Base-by-base conservation (phyloP, 2,329 filamentous ascomycete genomes). In the Ilyonectria destructans region DNA sequence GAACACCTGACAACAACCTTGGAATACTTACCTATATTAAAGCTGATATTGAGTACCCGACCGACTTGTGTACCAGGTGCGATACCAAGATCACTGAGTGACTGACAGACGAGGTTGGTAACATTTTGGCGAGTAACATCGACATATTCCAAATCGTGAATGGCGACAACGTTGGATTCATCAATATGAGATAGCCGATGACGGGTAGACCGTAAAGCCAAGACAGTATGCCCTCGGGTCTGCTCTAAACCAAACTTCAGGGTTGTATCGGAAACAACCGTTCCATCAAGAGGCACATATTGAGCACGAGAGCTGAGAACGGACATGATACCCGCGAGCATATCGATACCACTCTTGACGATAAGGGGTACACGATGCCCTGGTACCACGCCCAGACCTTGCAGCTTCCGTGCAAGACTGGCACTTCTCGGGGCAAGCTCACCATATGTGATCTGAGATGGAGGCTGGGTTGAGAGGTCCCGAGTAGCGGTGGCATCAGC, bases 241-340 rank as follows among this genome's bases (percentile, higher is more conserved):
- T 89, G 83, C 13, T 80, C 74, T 55, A 89, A 79, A 46, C 88
- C 86, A 68, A 87, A 84, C 12, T 79, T 77, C 5, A 90, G 78
- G 1, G 85, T 84, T 35, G 80, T 80, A 48, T 86, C 84, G 0
- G 86, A 80, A 13, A 86, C 84, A 19, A 88, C 82, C 6, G 85
- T 85, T n/a, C 88, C 88, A 68, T 90, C 88, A 1, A 90, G 81
- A 3, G 88, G 88, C 7, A 90, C 84, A 72, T 90, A 90, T 67
- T 90, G 87, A 23, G 85, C 88, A 13, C 88, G 87, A 49, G 84
- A 85, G 48, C 86, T 86, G 19, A 90, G 75, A 13, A 89, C 80
- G 1, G 87, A 87, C 43, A 88, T 77, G 48, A 90, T 88, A 26
- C 85, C 87, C 46, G 88, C 82, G 3, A 89, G 79, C 86, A 90